phyloP scores from a whole-genome alignment of 345 rosid genomes.

The Euphorbia peplus region DNA sequence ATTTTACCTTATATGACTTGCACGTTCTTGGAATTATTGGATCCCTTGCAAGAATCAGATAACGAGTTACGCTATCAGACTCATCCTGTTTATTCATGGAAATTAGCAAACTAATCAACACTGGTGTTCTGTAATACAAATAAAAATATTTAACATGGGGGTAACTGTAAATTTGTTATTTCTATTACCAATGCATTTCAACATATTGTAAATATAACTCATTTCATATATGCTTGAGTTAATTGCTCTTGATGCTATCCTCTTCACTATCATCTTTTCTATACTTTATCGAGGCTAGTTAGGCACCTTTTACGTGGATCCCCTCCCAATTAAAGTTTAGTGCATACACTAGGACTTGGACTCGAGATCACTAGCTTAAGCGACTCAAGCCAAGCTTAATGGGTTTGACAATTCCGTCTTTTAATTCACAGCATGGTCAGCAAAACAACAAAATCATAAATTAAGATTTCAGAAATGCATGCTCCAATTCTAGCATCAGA shows the following conservation, averaged over 20 bases:
- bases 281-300: no score
- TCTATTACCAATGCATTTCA: background rate
- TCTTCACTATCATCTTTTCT: no score
- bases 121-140: background rate
- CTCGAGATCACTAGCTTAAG: no score
- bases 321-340: no score
- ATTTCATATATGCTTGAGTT: background rate
- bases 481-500: no score
- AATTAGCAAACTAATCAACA: background rate
- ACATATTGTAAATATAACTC: background rate
- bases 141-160: background rate
- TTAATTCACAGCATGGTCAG: background rate
- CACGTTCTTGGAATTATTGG: conserved; percentile 70
- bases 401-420: no score
- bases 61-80: conserved; percentile 72
- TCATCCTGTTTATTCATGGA: conserved; percentile 51
- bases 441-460: background rate
- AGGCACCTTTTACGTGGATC: no score
- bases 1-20: conserved; percentile 63
- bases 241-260: no score
- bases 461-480: background rate
- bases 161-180: background rate
- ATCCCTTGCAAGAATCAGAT: conserved; percentile 83
- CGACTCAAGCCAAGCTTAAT: no score
- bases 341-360: no score